Conservation (phyloP, 148 eudicot species). For the Nepenthes gracilis region DNA sequence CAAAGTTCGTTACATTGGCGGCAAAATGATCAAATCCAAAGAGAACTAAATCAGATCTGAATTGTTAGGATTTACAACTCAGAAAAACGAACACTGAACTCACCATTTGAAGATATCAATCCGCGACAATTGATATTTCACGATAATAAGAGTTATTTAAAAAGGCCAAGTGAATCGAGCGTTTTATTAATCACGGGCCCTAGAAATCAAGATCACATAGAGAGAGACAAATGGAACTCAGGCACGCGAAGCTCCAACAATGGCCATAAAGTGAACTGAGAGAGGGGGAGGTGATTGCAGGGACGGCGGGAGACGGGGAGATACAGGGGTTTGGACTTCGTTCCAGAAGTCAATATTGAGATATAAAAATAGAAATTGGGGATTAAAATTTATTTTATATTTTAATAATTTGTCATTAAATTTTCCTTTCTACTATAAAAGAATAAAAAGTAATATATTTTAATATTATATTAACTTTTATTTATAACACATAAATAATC, state of each 20-base stretch:
- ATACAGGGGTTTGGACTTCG: no score
- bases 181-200: background rate
- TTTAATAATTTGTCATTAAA: no score
- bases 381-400: no score
- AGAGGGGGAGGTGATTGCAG: background rate
- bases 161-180: background rate
- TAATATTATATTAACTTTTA: no score
- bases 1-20: background rate
- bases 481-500: no score
- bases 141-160: no score
- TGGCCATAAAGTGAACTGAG: slow-evolving; percentile 17
- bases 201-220: slow-evolving; percentile 2
- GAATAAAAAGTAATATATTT: no score
- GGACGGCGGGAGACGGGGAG: no score
- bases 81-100: slow-evolving; percentile 1
- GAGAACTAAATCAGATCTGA: slow-evolving; percentile 26
- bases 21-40: slow-evolving; percentile 10
- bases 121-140: background rate
- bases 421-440: no score
- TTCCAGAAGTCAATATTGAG: no score
- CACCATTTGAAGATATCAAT: slow-evolving; percentile 27
- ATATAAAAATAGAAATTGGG: no score
- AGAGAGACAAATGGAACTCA: slow-evolving; percentile 5
- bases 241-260: background rate
- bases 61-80: background rate